Conservation (phyloP, 1,139 yeast species). For the Hyphopichia wangnamkhiaoensis region DNA sequence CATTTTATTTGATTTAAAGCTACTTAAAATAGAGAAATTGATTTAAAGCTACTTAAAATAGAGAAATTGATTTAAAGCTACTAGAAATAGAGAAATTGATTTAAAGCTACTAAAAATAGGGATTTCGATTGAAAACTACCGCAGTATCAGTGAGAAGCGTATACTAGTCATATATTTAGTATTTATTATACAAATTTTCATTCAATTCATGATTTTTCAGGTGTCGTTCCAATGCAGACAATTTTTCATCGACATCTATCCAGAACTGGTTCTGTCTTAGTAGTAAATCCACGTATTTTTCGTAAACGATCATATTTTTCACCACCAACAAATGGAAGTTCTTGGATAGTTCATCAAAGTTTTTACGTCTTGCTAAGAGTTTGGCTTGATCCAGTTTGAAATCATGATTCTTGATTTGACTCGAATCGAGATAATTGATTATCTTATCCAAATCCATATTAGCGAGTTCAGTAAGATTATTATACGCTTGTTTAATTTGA, state of each 20-base stretch:
- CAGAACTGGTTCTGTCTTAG: conserved; percentile 29
- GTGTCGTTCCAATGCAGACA: conserved; percentile 12
- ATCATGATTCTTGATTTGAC: conserved; percentile 19
- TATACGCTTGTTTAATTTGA: conserved; percentile 20
- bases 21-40: too few relatives aligned
- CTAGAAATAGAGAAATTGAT: too few relatives aligned
- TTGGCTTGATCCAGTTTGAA: conserved; percentile 13
- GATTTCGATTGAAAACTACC: too few relatives aligned
- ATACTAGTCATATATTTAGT: not conserved
- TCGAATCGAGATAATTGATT: conserved; percentile 19
- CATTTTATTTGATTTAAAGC: too few relatives aligned
- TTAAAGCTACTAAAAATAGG: too few relatives aligned
- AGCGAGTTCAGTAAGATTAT: conserved; percentile 21
- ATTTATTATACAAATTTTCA: conserved; percentile 2
- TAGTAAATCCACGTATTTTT: conserved; percentile 23
- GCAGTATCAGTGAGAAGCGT: too few relatives aligned
- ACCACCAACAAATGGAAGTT: conserved; percentile 23
- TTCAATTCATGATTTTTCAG: conserved; percentile 10
- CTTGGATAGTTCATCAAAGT: conserved; percentile 16
- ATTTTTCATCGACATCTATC: conserved; percentile 18
- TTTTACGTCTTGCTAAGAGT: conserved; percentile 11
- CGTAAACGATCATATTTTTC: conserved; percentile 31
- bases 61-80: too few relatives aligned
- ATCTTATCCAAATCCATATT: conserved; percentile 21
- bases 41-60: too few relatives aligned